Base-by-base conservation (phyloP, 75 land plant genomes). In the Pseudotsuga menziesii region DNA sequence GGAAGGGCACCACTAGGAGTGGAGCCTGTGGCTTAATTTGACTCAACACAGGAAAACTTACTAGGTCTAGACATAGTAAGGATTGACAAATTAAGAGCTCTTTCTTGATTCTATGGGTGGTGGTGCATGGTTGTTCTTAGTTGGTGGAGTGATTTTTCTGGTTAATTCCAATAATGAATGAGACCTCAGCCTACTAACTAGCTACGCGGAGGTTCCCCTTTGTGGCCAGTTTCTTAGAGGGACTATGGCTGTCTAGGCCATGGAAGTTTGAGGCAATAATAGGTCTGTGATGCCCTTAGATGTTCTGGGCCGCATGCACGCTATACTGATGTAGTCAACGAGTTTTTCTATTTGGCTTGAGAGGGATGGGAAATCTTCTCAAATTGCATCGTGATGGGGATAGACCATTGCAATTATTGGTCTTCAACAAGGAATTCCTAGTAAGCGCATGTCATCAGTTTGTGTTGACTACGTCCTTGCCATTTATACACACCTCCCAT, bases 221-320 rank as follows among this genome's bases (percentile, higher is more conserved):
- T 75, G 70, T 55, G 77, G 84, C 81, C 82, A 83, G 76, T 81
- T 83, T 83, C 84, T 83, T 79, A 83, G 82, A 83, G 84, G 84
- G 84, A 83, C 81, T 83, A 83, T 79, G 84, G 84, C 78, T 75
- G 64, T 35, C 58, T 76, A 82, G 83, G 80, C 83, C 82, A 83
- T 54, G 82, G 89, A 85, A 88, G 83, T 88, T 88, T 88, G 89
- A 88, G 89, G 89, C 89, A 88, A 88, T 88, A 88, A 88, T 82
- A 88, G 87, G 85, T 88, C 89, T 88, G 85, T 88, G 89, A 88
- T 88, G 89, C 87, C 86, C 86, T 84, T 84, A 84, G 80, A 84
- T 84, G 83, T 84, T 84, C 77, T 78, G 58, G 85, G 85, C 79
- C 79, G 76, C 85, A 80, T 82, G 82, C 77, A 77, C 76, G 85